Percentiles rank a stretch among this genome's conserved stretches.
These are phyloP conservation scores for Xylaria venustula DNA, from an alignment of 495 filamentous ascomycete genomes.

Conservation along the genomic window DNA sequence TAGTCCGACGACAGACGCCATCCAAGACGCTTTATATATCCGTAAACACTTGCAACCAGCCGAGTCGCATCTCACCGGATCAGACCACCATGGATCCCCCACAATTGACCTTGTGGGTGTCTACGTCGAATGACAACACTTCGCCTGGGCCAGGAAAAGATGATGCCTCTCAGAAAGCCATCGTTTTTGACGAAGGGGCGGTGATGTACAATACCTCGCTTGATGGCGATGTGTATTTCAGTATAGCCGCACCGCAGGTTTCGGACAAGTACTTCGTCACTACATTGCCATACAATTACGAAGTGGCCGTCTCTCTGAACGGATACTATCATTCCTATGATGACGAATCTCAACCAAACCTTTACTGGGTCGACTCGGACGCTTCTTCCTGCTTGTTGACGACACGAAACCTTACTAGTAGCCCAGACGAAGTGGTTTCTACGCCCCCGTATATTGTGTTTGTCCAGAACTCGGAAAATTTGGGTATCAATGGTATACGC, in stretches of 20 bases:
- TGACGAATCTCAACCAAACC: constrained; percentile 39
- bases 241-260: constrained; percentile 65
- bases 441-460: constrained; percentile 73
- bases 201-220: constrained; percentile 54
- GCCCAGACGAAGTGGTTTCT: constrained; percentile 34
- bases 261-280: constrained; percentile 51
- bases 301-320: constrained; percentile 82
- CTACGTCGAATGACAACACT: constrained; percentile 60
- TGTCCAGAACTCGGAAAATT: constrained; percentile 63
- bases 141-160: constrained; percentile 63
- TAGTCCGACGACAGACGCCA: constrained; percentile 25
- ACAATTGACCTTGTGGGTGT: constrained; percentile 77
- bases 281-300: constrained; percentile 60
- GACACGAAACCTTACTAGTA: constrained; percentile 63
- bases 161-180: constrained; percentile 40
- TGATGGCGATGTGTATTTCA: constrained; percentile 67
- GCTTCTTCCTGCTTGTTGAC: constrained; percentile 70
- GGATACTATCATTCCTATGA: constrained; percentile 64
- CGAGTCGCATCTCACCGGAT: constrained; percentile 45
- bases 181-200: constrained; percentile 56
- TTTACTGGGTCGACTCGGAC: constrained; percentile 80
- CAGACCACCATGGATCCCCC: constrained; percentile 49
- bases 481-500: constrained; percentile 62
- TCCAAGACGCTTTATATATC: constrained; percentile 68
- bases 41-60: constrained; percentile 77